These are phyloP conservation scores for Imleria badia DNA, from an alignment of 768 basidiomycete genomes.

Conservation along the genomic window DNA sequence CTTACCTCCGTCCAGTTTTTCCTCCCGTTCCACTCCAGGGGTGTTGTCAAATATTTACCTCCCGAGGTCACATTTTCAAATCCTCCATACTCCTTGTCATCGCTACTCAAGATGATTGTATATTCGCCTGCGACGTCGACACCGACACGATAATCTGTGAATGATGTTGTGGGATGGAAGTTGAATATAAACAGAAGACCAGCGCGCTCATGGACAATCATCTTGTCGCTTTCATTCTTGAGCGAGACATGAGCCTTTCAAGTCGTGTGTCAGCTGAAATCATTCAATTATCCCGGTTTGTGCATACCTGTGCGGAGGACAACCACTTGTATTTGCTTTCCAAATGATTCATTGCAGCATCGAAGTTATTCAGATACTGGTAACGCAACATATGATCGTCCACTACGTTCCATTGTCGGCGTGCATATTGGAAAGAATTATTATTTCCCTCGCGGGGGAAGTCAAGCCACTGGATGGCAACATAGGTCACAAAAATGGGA, in stretches of 20 bases:
- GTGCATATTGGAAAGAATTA: constrained; percentile 95
- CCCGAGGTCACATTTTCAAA: constrained; percentile 75
- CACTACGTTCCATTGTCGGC: constrained; percentile 94
- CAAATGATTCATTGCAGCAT: constrained; percentile 84
- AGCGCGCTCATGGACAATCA: constrained; percentile 91
- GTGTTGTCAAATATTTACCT: constrained; percentile 73
- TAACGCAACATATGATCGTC: constrained; percentile 89
- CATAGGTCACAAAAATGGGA: not conserved
- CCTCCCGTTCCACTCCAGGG: constrained; percentile 89
- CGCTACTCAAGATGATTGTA: constrained; percentile 73
- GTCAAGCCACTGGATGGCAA: constrained; percentile 83
- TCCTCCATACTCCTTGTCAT: constrained; percentile 87
- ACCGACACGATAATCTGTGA: constrained; percentile 91
- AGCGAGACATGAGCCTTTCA: constrained; percentile 85
- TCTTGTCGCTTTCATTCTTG: constrained; percentile 91
- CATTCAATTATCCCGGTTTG: not conserved
- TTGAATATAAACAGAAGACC: constrained; percentile 96
- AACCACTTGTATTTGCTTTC: constrained; percentile 88
- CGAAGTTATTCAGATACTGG: constrained; percentile 91
- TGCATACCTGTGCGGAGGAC: constrained; percentile 65
- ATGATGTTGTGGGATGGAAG: constrained; percentile 90
- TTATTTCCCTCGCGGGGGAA: constrained; percentile 96
- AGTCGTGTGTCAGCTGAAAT: constrained; percentile 7
- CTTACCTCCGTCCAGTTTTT: constrained; percentile 86
- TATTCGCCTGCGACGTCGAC: constrained; percentile 87